Conservation (phyloP, 805 yeast genomes). For the Kregervanrija fluxuum region DNA sequence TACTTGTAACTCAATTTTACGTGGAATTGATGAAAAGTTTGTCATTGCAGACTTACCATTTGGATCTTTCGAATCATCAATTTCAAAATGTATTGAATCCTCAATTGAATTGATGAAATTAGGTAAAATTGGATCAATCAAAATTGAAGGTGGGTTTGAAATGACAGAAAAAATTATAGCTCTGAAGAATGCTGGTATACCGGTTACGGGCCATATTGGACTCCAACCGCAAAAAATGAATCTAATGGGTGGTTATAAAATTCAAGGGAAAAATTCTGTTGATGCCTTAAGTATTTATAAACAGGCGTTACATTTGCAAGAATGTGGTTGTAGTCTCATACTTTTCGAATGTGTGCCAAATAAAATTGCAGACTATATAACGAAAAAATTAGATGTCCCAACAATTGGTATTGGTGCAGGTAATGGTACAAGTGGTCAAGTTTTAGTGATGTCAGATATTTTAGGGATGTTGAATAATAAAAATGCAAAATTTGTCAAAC, state of each 20-base stretch:
- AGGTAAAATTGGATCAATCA: constrained; percentile 64
- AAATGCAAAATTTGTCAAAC: constrained; percentile 65
- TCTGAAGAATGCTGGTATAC: constrained; percentile 66
- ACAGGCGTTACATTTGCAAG: constrained; percentile 64
- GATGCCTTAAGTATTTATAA: constrained; percentile 51
- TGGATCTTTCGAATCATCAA: constrained; percentile 70
- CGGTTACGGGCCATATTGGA: constrained; percentile 89
- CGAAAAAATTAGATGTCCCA: constrained; percentile 56
- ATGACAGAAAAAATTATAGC: constrained; percentile 47
- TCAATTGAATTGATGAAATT: constrained; percentile 47
- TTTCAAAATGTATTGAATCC: constrained; percentile 54
- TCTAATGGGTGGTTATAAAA: constrained; percentile 77
- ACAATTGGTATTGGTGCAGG: constrained; percentile 98
- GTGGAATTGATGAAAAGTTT: constrained; percentile 63
- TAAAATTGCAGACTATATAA: constrained; percentile 56
- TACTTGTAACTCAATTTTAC: constrained; percentile 65
- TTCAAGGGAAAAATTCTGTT: constrained; percentile 62
- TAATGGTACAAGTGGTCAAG: constrained; percentile 75
- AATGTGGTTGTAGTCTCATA: constrained; percentile 69
- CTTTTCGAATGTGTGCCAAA: constrained; percentile 86
- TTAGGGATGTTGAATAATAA: constrained; percentile 63
- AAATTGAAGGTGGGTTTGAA: constrained; percentile 75
- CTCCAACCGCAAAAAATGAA: constrained; percentile 84
- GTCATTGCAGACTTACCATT: constrained; percentile 84
- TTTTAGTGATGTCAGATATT: constrained; percentile 78